Conservation (phyloP, 1,139 yeast genomes). For the Saccharomyces uvarum region DNA sequence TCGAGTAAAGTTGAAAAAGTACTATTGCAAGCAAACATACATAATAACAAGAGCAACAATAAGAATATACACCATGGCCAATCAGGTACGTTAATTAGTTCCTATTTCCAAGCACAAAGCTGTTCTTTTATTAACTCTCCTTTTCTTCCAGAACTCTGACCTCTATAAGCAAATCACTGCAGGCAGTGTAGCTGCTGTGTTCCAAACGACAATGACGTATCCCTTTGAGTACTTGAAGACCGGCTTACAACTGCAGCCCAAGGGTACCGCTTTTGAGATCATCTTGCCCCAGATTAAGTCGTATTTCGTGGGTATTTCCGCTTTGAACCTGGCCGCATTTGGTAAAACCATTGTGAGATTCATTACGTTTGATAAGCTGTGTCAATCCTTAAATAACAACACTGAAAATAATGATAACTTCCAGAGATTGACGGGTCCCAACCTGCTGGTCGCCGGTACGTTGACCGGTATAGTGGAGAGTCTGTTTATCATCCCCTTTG, state of each 20-base stretch:
- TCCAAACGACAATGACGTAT: constrained; percentile 64
- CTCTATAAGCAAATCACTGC: constrained; percentile 31
- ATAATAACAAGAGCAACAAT: neutral
- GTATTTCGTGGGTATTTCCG: constrained; percentile 69
- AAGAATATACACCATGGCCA: neutral
- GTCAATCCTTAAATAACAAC: constrained; percentile 56
- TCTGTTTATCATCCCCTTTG: constrained; percentile 82
- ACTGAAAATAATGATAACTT: constrained; percentile 40
- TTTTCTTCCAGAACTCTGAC: neutral
- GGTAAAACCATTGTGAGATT: constrained; percentile 68
- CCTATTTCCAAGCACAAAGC: neutral
- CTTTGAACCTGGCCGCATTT: constrained; percentile 69
- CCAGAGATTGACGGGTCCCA: constrained; percentile 49
- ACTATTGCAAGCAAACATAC: neutral
- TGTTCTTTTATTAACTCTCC: neutral
- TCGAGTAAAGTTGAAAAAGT: neutral
- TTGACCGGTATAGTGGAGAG: constrained; percentile 81
- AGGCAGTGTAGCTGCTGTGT: constrained; percentile 68
- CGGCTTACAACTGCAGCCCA: constrained; percentile 49
- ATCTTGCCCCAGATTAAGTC: constrained; percentile 25
- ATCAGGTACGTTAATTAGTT: neutral
- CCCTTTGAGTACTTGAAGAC: constrained; percentile 84
- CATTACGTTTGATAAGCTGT: constrained; percentile 66
- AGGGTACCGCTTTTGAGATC: constrained; percentile 1
- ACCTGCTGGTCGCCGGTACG: constrained; percentile 75